These are phyloP conservation scores for Sclerotinia spermophila DNA, from an alignment of 2,329 filamentous ascomycete species.

Conservation along the genomic window DNA sequence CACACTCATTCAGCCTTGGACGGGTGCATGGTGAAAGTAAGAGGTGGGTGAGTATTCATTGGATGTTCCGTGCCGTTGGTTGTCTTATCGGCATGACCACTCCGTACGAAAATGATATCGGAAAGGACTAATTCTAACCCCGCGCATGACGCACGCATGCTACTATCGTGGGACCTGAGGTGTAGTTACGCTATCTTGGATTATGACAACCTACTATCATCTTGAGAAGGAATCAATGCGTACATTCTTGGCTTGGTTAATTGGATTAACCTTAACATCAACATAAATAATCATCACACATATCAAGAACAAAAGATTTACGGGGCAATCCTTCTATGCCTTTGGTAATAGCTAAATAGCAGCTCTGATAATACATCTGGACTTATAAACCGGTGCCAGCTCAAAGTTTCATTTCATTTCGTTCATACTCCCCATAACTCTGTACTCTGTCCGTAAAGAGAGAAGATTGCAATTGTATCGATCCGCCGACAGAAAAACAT, in stretches of 20 bases:
- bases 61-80: too few relatives aligned
- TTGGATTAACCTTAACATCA: not conserved
- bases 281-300: not conserved
- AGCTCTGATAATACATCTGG: slow-evolving; percentile 31
- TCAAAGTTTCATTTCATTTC: slow-evolving; percentile 8
- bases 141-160: not conserved
- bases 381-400: slow-evolving; percentile 25
- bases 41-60: not conserved
- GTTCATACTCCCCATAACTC: slow-evolving; percentile 26
- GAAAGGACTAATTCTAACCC: not conserved
- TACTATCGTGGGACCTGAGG: not conserved
- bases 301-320: slow-evolving; percentile 19
- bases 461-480: slow-evolving; percentile 29
- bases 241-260: not conserved
- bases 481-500: slow-evolving; percentile 29
- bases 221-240: too few relatives aligned
- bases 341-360: slow-evolving; percentile 33
- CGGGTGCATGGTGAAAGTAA: not conserved
- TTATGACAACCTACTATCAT: not conserved
- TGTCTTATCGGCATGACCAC: not conserved
- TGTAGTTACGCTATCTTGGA: not conserved
- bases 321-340: slow-evolving; percentile 37
- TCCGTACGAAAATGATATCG: not conserved
- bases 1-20: not conserved
- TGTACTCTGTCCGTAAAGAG: slow-evolving; percentile 20